A percentile compares a stretch with the other conserved stretches of the same genome.
These are phyloP conservation scores for Aspergillus pseudoviridinutans DNA, from an alignment of 2,329 filamentous ascomycete genomes.

Conservation along the genomic window DNA sequence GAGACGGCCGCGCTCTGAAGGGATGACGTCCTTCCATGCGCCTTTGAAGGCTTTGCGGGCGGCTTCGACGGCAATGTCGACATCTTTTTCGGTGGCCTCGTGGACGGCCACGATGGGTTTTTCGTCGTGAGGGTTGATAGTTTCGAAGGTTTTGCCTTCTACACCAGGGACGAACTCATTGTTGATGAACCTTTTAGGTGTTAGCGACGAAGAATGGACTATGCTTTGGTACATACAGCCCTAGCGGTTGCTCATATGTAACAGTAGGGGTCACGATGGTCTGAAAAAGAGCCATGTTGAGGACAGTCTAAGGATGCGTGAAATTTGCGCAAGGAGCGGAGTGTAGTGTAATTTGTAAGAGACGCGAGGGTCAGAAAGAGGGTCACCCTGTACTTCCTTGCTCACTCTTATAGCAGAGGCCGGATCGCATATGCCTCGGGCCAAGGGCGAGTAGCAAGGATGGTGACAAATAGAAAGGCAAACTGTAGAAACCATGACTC, in stretches of 20 bases:
- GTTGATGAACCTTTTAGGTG: constrained; percentile 40
- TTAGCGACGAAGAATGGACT: neutral
- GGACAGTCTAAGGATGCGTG: neutral
- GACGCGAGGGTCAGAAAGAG: neutral
- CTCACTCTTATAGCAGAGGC: neutral
- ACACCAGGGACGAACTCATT: constrained; percentile 66
- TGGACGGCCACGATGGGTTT: constrained; percentile 77
- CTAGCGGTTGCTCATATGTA: constrained; percentile 38
- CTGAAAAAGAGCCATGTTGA: constrained; percentile 31
- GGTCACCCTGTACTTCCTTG: neutral
- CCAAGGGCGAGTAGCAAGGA: neutral
- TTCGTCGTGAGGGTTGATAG: constrained; percentile 84
- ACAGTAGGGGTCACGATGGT: constrained; percentile 34
- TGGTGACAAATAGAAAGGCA: neutral
- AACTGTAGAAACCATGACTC: neutral
- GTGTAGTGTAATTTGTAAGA: neutral
- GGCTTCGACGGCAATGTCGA: constrained; percentile 72
- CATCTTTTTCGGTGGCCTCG: constrained; percentile 79
- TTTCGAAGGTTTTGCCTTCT: constrained; percentile 87
- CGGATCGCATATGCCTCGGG: neutral
- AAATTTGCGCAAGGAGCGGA: neutral
- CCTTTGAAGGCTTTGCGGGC: constrained; percentile 83
- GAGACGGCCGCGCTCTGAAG: constrained; percentile 64
- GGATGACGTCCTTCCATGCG: constrained; percentile 63
- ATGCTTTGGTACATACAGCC: constrained; percentile 25